Percentiles rank a stretch among this genome's conserved stretches.
Evolutionary conservation across 2,329 filamentous ascomycete genomes (phyloP).

Genomic region (Raffaelea arxii): DNA sequence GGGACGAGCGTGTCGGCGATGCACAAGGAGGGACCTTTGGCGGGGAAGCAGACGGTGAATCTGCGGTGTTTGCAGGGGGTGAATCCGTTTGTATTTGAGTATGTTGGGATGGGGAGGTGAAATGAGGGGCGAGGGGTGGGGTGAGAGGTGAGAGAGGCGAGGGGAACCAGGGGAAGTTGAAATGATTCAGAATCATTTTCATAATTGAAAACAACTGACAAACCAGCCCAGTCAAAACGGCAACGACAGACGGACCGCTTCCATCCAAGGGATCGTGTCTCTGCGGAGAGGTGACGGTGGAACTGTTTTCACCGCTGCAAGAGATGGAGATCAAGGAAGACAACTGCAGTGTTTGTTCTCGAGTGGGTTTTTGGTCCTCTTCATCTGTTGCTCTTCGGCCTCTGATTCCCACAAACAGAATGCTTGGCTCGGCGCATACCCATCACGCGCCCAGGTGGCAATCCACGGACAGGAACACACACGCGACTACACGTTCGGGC

Average conservation of each 20-base stretch:
- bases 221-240: not conserved
- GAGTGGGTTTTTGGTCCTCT: not conserved
- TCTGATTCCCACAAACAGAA: slow-evolving; percentile 1
- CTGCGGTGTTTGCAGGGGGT: slow-evolving; percentile 1
- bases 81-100: slow-evolving; percentile 6
- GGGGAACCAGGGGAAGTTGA: too few species aligned
- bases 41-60: slow-evolving; percentile 1
- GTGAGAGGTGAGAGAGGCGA: too few species aligned
- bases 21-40: not conserved
- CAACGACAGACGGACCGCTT: not conserved
- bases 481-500: slow-evolving; percentile 10
- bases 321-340: slow-evolving; percentile 8
- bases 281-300: slow-evolving; percentile 9
- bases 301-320: slow-evolving; percentile 3
- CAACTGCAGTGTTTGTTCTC: slow-evolving; percentile 12
- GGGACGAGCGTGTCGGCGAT: slow-evolving; percentile 4
- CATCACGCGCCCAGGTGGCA: slow-evolving; percentile 2
- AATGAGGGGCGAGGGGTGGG: not conserved
- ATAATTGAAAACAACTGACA: not conserved
- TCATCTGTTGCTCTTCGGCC: not conserved
- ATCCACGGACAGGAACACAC: slow-evolving; percentile 5
- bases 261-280: slow-evolving; percentile 7
- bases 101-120: not conserved
- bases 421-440: slow-evolving; percentile 9
- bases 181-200: not conserved